Percentiles rank a stretch among this genome's conserved stretches.
These are phyloP conservation scores for Lithospermum erythrorhizon DNA, from an alignment of 257 asterid genomes.

Conservation along the genomic window DNA sequence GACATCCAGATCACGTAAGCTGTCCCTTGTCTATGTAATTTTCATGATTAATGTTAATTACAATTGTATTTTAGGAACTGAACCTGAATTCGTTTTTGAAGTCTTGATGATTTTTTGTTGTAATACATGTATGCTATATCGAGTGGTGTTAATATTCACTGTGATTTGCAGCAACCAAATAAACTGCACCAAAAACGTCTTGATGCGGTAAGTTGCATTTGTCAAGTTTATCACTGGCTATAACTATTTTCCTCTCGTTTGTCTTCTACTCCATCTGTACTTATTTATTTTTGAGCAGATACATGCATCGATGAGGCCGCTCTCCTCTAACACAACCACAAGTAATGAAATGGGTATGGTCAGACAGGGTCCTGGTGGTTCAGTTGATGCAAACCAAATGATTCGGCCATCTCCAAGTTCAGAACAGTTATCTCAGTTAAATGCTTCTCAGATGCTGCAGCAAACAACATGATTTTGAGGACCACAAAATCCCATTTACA, in stretches of 20 bases:
- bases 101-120: background rate
- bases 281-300: background rate
- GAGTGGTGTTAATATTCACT: slow-evolving; percentile 6
- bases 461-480: background rate
- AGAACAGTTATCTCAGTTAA: background rate
- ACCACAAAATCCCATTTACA: background rate
- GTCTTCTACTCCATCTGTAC: background rate
- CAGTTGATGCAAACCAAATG: background rate
- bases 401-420: background rate
- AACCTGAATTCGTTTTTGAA: background rate
- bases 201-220: slow-evolving; percentile 50
- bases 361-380: background rate
- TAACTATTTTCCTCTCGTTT: background rate
- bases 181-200: slow-evolving; percentile 75
- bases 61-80: background rate
- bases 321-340: background rate
- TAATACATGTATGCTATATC: background rate
- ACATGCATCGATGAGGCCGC: background rate
- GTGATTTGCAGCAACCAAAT: slow-evolving; percentile 49
- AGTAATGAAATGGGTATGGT: background rate
- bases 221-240: background rate
- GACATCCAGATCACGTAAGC: slow-evolving; percentile 46
- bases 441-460: background rate
- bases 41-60: background rate
- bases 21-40: background rate